A percentile compares a stretch with the other conserved stretches of the same genome.
These are phyloP conservation scores for Magnaporthiopsis rhizophila DNA, from an alignment of 2,329 filamentous ascomycete genomes.

Conservation along the genomic window DNA sequence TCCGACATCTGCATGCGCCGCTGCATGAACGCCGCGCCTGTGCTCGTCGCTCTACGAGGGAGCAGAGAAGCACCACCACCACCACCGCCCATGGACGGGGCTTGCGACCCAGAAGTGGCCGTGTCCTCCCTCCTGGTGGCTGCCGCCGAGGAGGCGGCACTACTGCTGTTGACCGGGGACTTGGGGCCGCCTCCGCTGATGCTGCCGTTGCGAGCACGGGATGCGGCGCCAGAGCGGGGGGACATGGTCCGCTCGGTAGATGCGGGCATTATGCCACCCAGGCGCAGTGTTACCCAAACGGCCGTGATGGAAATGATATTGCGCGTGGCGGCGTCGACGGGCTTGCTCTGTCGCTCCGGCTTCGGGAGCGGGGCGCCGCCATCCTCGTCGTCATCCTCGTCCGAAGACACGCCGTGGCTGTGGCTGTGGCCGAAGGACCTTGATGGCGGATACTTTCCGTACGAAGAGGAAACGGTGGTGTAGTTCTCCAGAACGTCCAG, in stretches of 20 bases:
- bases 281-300: slow-evolving; percentile 41
- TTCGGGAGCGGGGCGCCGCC: neutral
- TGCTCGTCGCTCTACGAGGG: slow-evolving; percentile 36
- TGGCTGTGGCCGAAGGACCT: slow-evolving; percentile 21
- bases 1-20: slow-evolving; percentile 22
- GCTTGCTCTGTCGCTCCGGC: slow-evolving; percentile 24
- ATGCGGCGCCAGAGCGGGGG: neutral
- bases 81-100: neutral
- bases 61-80: slow-evolving; percentile 12
- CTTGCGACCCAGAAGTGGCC: neutral
- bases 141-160: neutral
- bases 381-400: slow-evolving; percentile 10
- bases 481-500: slow-evolving; percentile 66
- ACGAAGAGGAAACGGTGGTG: slow-evolving; percentile 43
- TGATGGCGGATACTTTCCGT: slow-evolving; percentile 38
- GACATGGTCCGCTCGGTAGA: slow-evolving; percentile 13
- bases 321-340: slow-evolving; percentile 36
- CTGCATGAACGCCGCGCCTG: slow-evolving; percentile 38
- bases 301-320: slow-evolving; percentile 43
- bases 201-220: slow-evolving; percentile 3
- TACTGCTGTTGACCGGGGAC: neutral
- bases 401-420: slow-evolving; percentile 11
- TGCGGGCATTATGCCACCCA: slow-evolving; percentile 24
- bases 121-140: neutral
- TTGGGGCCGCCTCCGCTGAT: neutral